Base-by-base conservation (phyloP, 2,329 filamentous ascomycete genomes). In the Fusarium neocosmosporiellum region DNA sequence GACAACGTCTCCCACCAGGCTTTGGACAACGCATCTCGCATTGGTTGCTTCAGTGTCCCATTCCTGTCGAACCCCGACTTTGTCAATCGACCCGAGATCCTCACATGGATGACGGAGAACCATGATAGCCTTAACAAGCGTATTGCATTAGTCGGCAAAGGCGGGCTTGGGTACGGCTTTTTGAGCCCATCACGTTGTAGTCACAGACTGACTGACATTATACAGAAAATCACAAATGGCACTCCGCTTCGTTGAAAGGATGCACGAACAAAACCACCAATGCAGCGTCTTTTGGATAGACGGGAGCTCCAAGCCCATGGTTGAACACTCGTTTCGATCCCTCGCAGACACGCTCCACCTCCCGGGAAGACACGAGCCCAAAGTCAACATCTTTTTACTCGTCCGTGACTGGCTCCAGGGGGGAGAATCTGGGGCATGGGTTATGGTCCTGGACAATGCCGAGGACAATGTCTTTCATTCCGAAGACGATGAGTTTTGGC, bases 251-350 rank as follows among this genome's bases (percentile, higher is more conserved):
- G 77, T 76, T 9, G 79, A 84, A 59, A 72, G 65, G 57, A 66
- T 74, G 29, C 75, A 72, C 66, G 68, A 78, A 2, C 63, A 57
- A 10, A 78, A 71, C 29, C 72, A 77, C 1, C 54, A 73, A 14
- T 81, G 72, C 27, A 82, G 77, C 74, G 75, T 84, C 37, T 82
- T 84, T 65, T 85, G 81, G 82, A 71, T 84, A n/a, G 75, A 83
- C 67, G 80, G 80, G 3, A 80, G 77, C 59, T 81, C 79, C 58
- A 69, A 70, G 0, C 70, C 76, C 39, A 74, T 80, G 9, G 81
- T 83, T 54, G 78, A 83, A 67, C 75, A 82, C 63, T 76, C 77
- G 36, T 82, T 77, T 65, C 75, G 71, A 60, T 76, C 81, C n/a
- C 79, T 84, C 69, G 80, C 81, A 27, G 72, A 80, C 36, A 59